These are phyloP conservation scores for Phaeomoniella chlamydospora DNA, from an alignment of 2,329 filamentous ascomycete genomes.

Conservation along the genomic window DNA sequence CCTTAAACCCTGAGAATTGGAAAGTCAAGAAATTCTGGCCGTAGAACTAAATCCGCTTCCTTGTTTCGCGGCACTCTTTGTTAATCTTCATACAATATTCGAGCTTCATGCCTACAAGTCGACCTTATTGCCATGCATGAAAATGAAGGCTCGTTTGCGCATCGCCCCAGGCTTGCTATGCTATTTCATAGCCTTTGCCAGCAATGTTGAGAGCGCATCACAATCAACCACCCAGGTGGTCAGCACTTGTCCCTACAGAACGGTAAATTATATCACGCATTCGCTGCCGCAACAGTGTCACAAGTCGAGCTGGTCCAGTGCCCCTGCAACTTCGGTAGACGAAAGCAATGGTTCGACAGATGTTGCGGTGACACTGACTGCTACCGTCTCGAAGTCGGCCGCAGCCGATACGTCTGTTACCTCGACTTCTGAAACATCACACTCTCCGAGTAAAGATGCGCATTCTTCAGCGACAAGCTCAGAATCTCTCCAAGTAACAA, in stretches of 20 bases:
- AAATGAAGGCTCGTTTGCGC: not conserved
- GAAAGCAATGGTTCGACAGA: constrained; percentile 4
- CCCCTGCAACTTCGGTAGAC: constrained; percentile 7
- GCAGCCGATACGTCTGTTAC: not conserved
- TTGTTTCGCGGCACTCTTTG: too few species aligned
- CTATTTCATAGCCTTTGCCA: not conserved
- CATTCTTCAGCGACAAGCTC: not conserved
- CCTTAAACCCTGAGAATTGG: too few species aligned
- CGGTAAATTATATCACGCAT: constrained; percentile 72
- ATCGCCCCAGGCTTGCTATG: not conserved
- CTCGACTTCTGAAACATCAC: not conserved
- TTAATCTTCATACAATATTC: too few species aligned
- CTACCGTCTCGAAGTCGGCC: not conserved
- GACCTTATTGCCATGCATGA: too few species aligned
- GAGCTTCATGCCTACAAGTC: too few species aligned
- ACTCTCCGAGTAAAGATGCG: not conserved
- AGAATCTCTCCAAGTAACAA: not conserved
- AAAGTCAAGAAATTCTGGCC: too few species aligned
- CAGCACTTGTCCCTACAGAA: constrained; percentile 36
- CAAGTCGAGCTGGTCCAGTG: constrained; percentile 41
- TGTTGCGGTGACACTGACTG: constrained; percentile 2
- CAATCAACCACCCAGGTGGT: not conserved
- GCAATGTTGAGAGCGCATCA: not conserved
- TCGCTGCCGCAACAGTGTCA: constrained; percentile 63
- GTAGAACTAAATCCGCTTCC: too few species aligned